Conservation (phyloP, 2,329 filamentous ascomycete species). For the Ascochyta rabiei region DNA sequence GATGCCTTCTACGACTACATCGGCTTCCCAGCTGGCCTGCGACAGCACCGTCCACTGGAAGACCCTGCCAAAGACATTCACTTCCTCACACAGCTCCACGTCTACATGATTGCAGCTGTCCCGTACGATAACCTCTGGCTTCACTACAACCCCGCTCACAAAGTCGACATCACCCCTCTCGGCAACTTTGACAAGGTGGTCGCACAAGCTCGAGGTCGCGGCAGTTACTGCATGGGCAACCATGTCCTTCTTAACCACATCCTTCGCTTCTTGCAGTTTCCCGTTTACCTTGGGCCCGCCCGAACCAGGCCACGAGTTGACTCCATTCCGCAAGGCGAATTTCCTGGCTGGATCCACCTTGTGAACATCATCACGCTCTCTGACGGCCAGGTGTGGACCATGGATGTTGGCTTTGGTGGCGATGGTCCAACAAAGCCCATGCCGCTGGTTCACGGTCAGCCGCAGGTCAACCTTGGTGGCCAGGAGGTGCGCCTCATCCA, state of each 20-base stretch:
- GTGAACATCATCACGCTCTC: slow-evolving; percentile 65
- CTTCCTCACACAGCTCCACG: slow-evolving; percentile 51
- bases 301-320: slow-evolving; percentile 47
- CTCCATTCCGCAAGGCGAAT: slow-evolving; percentile 49
- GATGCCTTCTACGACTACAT: slow-evolving; percentile 43
- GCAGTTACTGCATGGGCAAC: slow-evolving; percentile 68
- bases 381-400: slow-evolving; percentile 56
- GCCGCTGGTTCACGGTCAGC: slow-evolving; percentile 52
- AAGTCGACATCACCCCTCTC: slow-evolving; percentile 53
- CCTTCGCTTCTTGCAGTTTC: slow-evolving; percentile 59
- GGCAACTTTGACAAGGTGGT: slow-evolving; percentile 59
- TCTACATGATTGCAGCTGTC: slow-evolving; percentile 57
- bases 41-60: slow-evolving; percentile 15
- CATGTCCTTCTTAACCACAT: slow-evolving; percentile 62
- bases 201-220: slow-evolving; percentile 49
- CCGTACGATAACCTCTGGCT: slow-evolving; percentile 64
- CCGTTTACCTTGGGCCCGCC: slow-evolving; percentile 62
- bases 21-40: slow-evolving; percentile 26
- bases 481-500: slow-evolving; percentile 62
- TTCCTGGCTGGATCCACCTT: slow-evolving; percentile 63
- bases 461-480: slow-evolving; percentile 59
- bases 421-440: slow-evolving; percentile 65
- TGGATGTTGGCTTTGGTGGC: slow-evolving; percentile 70
- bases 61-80: slow-evolving; percentile 28
- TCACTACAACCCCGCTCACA: slow-evolving; percentile 52